Evolutionary conservation across 352 stramenopile genomes (phyloP).

Genomic region (Phytophthora kernoviae): DNA sequence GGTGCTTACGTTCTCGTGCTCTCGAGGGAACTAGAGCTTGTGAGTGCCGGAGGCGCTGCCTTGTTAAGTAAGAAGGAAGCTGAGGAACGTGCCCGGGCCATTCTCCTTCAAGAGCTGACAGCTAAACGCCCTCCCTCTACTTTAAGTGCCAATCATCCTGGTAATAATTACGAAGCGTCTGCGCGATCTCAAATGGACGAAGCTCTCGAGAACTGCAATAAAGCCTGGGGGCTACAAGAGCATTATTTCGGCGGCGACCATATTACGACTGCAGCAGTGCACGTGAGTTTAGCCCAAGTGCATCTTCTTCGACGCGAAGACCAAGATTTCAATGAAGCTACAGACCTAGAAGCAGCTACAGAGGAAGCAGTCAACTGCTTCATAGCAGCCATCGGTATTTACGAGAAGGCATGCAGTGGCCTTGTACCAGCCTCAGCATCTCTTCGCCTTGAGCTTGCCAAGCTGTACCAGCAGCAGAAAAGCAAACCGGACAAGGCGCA

Average conservation of each 20-base stretch:
- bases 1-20: conserved; percentile 43
- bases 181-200: conserved; percentile 56
- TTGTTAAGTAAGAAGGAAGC: conserved; percentile 60
- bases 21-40: conserved; percentile 37
- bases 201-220: conserved; percentile 66
- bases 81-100: conserved; percentile 39
- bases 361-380: conserved; percentile 51
- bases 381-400: conserved; percentile 54
- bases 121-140: conserved; percentile 20
- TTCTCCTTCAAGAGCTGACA: conserved; percentile 49
- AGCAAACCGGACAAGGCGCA: conserved; percentile 14
- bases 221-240: conserved; percentile 69
- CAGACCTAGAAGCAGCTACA: conserved; percentile 33
- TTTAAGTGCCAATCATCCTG: conserved; percentile 8
- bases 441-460: conserved; percentile 66
- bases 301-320: conserved; percentile 35
- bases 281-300: conserved; percentile 62
- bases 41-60: conserved; percentile 21
- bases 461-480: conserved; percentile 47
- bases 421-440: conserved; percentile 59
- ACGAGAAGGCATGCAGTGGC: conserved; percentile 59
- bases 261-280: conserved; percentile 52
- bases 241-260: conserved; percentile 51
- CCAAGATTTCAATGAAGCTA: conserved; percentile 2
- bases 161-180: conserved; percentile 14